phyloP scores from a whole-genome alignment of 2,329 filamentous ascomycete genomes.

The Rhynchosporium secalis region DNA sequence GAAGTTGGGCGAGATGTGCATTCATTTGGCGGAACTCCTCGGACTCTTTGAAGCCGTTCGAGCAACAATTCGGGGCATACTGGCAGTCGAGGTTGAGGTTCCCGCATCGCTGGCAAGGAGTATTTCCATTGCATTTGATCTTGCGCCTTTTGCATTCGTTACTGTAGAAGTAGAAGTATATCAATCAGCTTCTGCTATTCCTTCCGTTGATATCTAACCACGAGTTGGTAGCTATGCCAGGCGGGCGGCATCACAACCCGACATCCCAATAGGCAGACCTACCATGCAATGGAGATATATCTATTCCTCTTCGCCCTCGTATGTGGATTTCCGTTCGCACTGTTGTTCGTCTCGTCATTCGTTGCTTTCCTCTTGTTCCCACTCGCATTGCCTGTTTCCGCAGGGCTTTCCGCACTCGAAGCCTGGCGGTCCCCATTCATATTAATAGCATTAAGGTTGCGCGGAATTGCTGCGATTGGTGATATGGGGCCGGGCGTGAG shows the following conservation, averaged over 20 bases:
- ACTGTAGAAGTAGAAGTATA: slow-evolving; percentile 36
- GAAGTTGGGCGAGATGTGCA: slow-evolving; percentile 69
- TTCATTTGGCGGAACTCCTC: slow-evolving; percentile 86
- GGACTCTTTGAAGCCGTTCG: slow-evolving; percentile 85
- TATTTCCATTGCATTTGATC: slow-evolving; percentile 73
- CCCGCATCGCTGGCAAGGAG: slow-evolving; percentile 66
- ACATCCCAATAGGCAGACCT: slow-evolving; percentile 17
- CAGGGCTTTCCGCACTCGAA: slow-evolving; percentile 38
- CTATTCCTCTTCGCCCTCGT: slow-evolving; percentile 41
- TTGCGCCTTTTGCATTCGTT: slow-evolving; percentile 76
- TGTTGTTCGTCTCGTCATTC: slow-evolving; percentile 26
- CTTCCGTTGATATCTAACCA: background rate
- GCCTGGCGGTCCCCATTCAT: slow-evolving; percentile 27
- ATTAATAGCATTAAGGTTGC: slow-evolving; percentile 28
- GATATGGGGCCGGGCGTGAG: slow-evolving; percentile 24
- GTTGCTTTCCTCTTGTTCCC: slow-evolving; percentile 38
- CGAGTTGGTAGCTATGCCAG: background rate
- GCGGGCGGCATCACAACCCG: background rate
- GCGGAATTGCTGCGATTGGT: slow-evolving; percentile 18
- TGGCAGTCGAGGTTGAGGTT: slow-evolving; percentile 66
- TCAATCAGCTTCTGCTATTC: slow-evolving; percentile 14
- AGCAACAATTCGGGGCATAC: slow-evolving; percentile 66
- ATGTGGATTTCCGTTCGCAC: slow-evolving; percentile 30
- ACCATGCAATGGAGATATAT: slow-evolving; percentile 43
- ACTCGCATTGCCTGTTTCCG: slow-evolving; percentile 32